Conservation (phyloP, 257 asterid species). For the Striga asiatica region DNA sequence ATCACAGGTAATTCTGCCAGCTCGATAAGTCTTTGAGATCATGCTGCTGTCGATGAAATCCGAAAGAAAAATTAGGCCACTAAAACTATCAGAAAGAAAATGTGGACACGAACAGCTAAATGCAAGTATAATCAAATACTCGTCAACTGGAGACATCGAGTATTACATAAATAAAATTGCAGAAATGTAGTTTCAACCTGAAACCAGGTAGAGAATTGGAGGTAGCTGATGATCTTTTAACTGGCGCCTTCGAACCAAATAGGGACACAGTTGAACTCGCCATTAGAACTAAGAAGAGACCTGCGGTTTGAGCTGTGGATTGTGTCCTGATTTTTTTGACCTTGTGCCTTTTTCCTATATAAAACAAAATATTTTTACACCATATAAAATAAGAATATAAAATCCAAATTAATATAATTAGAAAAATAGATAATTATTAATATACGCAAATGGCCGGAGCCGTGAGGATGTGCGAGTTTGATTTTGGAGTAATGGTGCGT, state of each 20-base stretch:
- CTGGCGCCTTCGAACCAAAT: conserved; percentile 19
- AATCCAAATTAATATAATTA: too few relatives aligned
- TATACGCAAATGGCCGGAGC: too few relatives aligned
- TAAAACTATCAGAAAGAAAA: neutral
- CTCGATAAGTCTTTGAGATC: conserved; percentile 13
- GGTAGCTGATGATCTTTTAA: conserved; percentile 1
- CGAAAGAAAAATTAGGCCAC: neutral
- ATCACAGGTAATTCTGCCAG: conserved; percentile 39
- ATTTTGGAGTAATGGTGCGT: too few relatives aligned
- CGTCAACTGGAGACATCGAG: neutral
- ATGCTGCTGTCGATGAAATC: conserved; percentile 16
- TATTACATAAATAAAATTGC: conserved; percentile 1
- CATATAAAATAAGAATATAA: too few relatives aligned
- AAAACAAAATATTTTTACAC: too few relatives aligned
- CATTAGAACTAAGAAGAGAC: conserved; percentile 19
- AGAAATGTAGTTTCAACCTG: conserved; percentile 21
- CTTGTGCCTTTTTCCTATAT: too few relatives aligned
- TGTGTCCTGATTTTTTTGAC: too few relatives aligned
- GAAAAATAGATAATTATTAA: too few relatives aligned
- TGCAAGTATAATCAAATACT: conserved; percentile 1
- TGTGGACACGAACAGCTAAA: neutral
- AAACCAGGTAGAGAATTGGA: conserved; percentile 11
- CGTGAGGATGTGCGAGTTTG: too few relatives aligned
- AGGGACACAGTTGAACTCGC: conserved; percentile 14
- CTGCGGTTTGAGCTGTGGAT: neutral